phyloP scores from a whole-genome alignment of 495 filamentous ascomycete genomes.

The Penicillium coprophilum region DNA sequence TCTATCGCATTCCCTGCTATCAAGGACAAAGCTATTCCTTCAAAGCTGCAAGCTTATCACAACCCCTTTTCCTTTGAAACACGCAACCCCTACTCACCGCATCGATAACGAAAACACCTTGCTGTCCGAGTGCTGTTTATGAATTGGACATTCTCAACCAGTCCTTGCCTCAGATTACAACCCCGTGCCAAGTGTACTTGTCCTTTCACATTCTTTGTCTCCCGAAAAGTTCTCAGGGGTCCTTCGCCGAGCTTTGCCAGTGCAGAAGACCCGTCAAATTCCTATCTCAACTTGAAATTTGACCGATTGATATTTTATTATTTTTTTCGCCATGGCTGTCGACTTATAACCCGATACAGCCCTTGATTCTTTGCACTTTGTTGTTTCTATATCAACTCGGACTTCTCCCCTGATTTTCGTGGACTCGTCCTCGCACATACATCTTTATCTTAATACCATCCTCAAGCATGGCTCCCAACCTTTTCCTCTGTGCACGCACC shows the following conservation, averaged over 20 bases:
- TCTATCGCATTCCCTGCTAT: neutral
- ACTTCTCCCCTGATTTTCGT: constrained; percentile 11
- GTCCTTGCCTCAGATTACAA: constrained; percentile 15
- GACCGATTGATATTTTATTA: constrained; percentile 19
- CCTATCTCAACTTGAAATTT: constrained; percentile 22
- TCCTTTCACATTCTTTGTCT: constrained; percentile 16
- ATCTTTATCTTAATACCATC: constrained; percentile 6
- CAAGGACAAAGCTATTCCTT: constrained; percentile 9
- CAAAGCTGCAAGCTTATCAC: constrained; percentile 29
- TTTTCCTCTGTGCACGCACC: constrained; percentile 45
- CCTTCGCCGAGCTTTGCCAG: constrained; percentile 26
- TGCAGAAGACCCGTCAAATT: constrained; percentile 29
- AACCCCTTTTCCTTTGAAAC: constrained; percentile 15
- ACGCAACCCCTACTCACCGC: constrained; percentile 24
- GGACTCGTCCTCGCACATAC: constrained; percentile 1
- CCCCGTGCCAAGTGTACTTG: constrained; percentile 19
- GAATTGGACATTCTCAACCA: constrained; percentile 17
- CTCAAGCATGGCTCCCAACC: constrained; percentile 45
- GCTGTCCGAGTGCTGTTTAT: constrained; percentile 11
- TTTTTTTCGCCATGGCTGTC: constrained; percentile 39
- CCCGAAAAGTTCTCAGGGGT: constrained; percentile 8
- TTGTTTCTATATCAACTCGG: constrained; percentile 23
- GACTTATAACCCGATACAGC: constrained; percentile 32
- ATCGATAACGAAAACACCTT: constrained; percentile 25
- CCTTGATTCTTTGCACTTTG: constrained; percentile 24